Percentiles rank a stretch among this genome's conserved stretches.
Evolutionary conservation across 768 basidiomycete genomes (phyloP).

Genomic region (Auriscalpium microsporum): DNA sequence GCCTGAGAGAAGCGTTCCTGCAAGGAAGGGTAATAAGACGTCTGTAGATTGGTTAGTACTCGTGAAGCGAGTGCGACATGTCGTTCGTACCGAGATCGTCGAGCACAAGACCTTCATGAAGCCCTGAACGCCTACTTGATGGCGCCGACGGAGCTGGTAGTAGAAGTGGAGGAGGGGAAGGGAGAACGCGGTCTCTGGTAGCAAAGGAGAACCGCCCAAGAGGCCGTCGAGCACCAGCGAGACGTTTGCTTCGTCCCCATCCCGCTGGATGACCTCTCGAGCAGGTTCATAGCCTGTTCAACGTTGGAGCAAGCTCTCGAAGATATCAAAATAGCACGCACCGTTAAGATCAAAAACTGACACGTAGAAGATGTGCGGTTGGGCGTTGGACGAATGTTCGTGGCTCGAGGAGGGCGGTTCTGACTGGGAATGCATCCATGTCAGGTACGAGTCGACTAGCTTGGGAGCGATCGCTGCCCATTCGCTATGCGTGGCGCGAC

Average conservation of each 20-base stretch:
- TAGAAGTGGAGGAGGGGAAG: background rate
- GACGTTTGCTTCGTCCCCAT: background rate
- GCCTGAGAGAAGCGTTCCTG: background rate
- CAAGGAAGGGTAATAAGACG: background rate
- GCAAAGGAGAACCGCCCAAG: background rate
- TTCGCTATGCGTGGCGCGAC: background rate
- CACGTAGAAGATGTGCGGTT: background rate
- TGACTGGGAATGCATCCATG: background rate
- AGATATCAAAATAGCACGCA: background rate
- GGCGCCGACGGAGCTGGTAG: background rate
- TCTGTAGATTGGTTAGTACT: background rate
- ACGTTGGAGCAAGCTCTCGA: background rate
- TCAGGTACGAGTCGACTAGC: background rate
- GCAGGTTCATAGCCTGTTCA: background rate
- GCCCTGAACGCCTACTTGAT: background rate
- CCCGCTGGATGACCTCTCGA: background rate
- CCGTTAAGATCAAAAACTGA: background rate
- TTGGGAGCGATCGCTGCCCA: background rate
- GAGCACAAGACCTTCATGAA: background rate
- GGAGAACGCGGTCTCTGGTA: background rate
- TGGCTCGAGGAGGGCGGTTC: background rate
- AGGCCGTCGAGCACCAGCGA: background rate
- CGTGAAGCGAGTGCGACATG: background rate
- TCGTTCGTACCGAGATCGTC: background rate
- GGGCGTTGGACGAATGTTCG: background rate